phyloP scores from a whole-genome alignment of 345 rosid genomes.

The Limnanthes douglasii region DNA sequence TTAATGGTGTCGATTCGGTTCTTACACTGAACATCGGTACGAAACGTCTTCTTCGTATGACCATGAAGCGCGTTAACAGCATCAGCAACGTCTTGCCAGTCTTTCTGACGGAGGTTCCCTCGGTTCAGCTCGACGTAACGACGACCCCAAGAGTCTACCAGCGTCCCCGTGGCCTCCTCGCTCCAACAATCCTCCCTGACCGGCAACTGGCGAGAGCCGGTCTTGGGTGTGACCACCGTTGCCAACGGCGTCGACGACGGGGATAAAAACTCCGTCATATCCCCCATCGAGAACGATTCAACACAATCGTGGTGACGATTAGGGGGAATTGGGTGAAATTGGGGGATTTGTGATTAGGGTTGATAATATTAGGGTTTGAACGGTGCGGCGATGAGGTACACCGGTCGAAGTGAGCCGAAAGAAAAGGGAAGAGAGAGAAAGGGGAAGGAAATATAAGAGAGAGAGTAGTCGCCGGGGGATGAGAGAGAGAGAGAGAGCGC shows the following conservation, averaged over 20 bases:
- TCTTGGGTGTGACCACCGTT: slow-evolving; percentile 19
- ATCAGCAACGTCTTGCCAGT: slow-evolving; percentile 97
- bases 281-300: slow-evolving; percentile 18
- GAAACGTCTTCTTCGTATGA: slow-evolving; percentile 56
- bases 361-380: not conserved
- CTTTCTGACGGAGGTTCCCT: slow-evolving; percentile 96
- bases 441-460: slow-evolving; percentile 13
- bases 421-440: slow-evolving; percentile 9
- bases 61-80: slow-evolving; percentile 79
- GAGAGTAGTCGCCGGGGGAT: slow-evolving; percentile 20
- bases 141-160: slow-evolving; percentile 86
- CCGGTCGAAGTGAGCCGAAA: slow-evolving; percentile 14
- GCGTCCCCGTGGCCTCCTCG: slow-evolving; percentile 93
- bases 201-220: slow-evolving; percentile 38
- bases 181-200: slow-evolving; percentile 98
- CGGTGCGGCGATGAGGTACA: slow-evolving; percentile 19
- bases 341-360: not conserved
- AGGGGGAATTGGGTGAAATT: not conserved
- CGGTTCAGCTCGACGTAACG: slow-evolving; percentile 83
- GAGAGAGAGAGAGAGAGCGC: slow-evolving; percentile 16
- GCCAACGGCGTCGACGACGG: slow-evolving; percentile 38
- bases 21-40: slow-evolving; percentile 97
- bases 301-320: not conserved
- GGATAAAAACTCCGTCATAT: slow-evolving; percentile 19
- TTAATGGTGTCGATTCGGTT: slow-evolving; percentile 95